These are phyloP conservation scores for Beauveria scarabaeidicola DNA, from an alignment of 2,329 filamentous ascomycete genomes.

Conservation along the genomic window DNA sequence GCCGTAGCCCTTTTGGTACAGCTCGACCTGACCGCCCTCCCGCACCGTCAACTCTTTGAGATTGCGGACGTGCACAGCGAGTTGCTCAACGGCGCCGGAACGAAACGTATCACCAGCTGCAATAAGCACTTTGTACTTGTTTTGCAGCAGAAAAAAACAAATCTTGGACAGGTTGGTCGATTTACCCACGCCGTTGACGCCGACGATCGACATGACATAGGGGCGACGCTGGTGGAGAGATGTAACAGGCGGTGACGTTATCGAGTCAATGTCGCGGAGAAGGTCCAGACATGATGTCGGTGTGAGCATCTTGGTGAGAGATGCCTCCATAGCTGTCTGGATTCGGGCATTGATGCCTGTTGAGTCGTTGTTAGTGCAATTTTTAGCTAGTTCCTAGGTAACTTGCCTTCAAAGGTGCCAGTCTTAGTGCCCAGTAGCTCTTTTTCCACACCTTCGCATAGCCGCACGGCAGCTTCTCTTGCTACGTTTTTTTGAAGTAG, in stretches of 20 bases:
- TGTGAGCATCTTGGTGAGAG: constrained; percentile 88
- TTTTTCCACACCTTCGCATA: constrained; percentile 85
- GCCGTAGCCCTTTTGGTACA: constrained; percentile 96
- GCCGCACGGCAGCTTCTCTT: constrained; percentile 79
- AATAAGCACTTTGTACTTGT: constrained; percentile 91
- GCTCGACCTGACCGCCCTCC: constrained; percentile 75
- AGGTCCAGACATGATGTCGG: constrained; percentile 92
- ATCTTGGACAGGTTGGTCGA: constrained; percentile 97
- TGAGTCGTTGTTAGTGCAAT: neutral
- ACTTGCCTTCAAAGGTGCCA: constrained; percentile 69
- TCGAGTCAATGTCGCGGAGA: constrained; percentile 80
- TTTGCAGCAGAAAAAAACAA: constrained; percentile 94
- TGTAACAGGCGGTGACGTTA: constrained; percentile 57
- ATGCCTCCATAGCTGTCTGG: constrained; percentile 80
- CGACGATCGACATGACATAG: constrained; percentile 96
- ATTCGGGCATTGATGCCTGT: constrained; percentile 69
- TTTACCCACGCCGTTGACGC: constrained; percentile 97
- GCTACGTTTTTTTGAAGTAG: constrained; percentile 93
- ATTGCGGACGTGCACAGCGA: constrained; percentile 91
- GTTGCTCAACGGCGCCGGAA: constrained; percentile 91
- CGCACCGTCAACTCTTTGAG: constrained; percentile 79
- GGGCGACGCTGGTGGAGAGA: constrained; percentile 61
- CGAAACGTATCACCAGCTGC: constrained; percentile 95
- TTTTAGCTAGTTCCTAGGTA: neutral
- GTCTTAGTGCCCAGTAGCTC: constrained; percentile 89